Conservation (phyloP, 2,329 filamentous ascomycete species). For the Ascochyta fabae region DNA sequence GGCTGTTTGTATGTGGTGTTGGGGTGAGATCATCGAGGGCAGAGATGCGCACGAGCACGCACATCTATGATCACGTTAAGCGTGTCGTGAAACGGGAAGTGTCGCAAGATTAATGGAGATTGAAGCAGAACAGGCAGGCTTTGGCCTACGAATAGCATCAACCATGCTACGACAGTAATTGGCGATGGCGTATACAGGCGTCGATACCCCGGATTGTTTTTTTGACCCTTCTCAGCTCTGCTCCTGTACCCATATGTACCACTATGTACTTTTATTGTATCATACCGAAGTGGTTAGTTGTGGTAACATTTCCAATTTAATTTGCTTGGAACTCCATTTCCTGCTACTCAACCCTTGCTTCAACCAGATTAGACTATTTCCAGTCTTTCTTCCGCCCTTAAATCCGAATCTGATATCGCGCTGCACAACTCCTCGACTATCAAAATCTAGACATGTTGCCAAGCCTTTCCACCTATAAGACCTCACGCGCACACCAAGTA, state of each 20-base stretch:
- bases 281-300: too few relatives aligned
- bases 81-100: background rate
- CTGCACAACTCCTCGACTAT: too few relatives aligned
- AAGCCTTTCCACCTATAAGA: too few relatives aligned
- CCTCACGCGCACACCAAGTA: too few relatives aligned
- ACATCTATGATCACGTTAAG: background rate
- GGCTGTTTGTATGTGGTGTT: slow-evolving; percentile 17
- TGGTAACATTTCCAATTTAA: too few relatives aligned
- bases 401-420: too few relatives aligned
- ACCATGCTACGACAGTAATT: background rate
- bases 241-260: background rate
- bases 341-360: too few relatives aligned
- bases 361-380: too few relatives aligned
- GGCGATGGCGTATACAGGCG: background rate
- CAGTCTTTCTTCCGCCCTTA: too few relatives aligned
- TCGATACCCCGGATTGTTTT: background rate
- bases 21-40: slow-evolving; percentile 7
- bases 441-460: too few relatives aligned
- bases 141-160: background rate
- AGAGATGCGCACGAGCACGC: background rate
- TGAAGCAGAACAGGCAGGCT: background rate
- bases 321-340: too few relatives aligned
- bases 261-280: background rate
- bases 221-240: background rate
- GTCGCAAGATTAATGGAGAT: background rate